Percentiles rank a stretch among this genome's conserved stretches.
phyloP scores from a whole-genome alignment of 2,329 filamentous ascomycete species.

The Beauveria bassiana region DNA sequence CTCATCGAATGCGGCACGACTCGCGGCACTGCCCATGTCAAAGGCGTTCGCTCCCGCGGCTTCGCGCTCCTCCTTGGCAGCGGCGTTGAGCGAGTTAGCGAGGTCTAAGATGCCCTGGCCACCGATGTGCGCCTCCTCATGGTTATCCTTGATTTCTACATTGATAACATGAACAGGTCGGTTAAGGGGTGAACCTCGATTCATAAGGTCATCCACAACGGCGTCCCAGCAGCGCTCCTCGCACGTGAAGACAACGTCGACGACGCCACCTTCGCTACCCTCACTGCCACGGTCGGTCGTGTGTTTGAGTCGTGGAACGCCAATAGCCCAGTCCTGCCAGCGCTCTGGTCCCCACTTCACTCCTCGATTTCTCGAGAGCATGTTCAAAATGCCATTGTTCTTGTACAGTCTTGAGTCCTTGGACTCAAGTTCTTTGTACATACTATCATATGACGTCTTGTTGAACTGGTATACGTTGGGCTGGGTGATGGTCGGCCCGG shows the following conservation, averaged over 20 bases:
- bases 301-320: slow-evolving; percentile 72
- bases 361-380: slow-evolving; percentile 84
- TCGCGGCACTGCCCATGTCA: slow-evolving; percentile 58
- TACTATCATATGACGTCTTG: slow-evolving; percentile 87
- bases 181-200: slow-evolving; percentile 78
- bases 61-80: slow-evolving; percentile 69
- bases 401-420: slow-evolving; percentile 86
- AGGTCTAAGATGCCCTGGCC: slow-evolving; percentile 89
- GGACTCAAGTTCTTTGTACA: slow-evolving; percentile 80
- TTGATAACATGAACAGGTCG: slow-evolving; percentile 96
- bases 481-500: slow-evolving; percentile 82
- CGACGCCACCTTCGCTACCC: slow-evolving; percentile 81
- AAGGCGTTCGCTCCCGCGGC: slow-evolving; percentile 56
- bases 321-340: slow-evolving; percentile 95
- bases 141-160: slow-evolving; percentile 96
- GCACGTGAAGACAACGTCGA: slow-evolving; percentile 93
- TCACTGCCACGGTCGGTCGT: slow-evolving; percentile 65
- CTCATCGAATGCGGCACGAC: slow-evolving; percentile 78
- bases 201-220: slow-evolving; percentile 86
- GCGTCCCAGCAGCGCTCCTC: slow-evolving; percentile 98
- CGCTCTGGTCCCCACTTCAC: slow-evolving; percentile 95
- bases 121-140: slow-evolving; percentile 88
- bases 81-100: slow-evolving; percentile 74
- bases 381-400: slow-evolving; percentile 88
- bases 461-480: slow-evolving; percentile 99